Evolutionary conservation across 768 basidiomycete genomes (phyloP).

Genomic region (Albatrellus ellisii): DNA sequence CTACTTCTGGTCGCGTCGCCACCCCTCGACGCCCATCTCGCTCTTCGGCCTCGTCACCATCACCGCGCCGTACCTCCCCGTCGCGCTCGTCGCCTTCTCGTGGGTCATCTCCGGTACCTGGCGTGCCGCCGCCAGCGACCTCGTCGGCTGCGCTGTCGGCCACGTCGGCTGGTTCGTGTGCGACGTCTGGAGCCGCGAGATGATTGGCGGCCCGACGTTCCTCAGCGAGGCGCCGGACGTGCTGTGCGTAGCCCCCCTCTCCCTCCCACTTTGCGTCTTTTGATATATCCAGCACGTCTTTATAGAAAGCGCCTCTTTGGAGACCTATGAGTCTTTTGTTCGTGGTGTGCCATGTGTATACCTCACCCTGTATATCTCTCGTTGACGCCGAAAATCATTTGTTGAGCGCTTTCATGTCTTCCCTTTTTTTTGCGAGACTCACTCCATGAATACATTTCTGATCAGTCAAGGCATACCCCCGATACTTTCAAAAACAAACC

Average conservation of each 20-base stretch:
- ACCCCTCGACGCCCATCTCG: constrained; percentile 91
- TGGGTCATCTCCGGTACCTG: constrained; percentile 76
- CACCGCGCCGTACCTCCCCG: constrained; percentile 87
- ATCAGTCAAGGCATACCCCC: too few relatives aligned
- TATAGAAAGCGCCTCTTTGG: constrained; percentile 56
- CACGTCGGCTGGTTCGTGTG: constrained; percentile 77
- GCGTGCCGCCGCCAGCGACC: constrained; percentile 71
- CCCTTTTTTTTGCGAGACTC: background rate
- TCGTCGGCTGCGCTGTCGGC: constrained; percentile 79
- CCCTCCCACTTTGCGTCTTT: background rate
- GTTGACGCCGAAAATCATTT: background rate
- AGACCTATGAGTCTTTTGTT: constrained; percentile 27
- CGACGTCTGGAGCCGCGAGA: constrained; percentile 82
- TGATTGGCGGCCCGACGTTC: constrained; percentile 60
- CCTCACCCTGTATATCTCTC: too few relatives aligned
- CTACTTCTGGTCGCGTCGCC: constrained; percentile 92
- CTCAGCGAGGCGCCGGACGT: constrained; percentile 60
- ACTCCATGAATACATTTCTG: too few relatives aligned
- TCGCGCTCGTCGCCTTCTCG: constrained; percentile 81
- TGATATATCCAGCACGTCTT: background rate
- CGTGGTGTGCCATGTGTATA: background rate
- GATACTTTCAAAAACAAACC: too few relatives aligned
- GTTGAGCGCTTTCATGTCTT: background rate
- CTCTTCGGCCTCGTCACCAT: constrained; percentile 93
- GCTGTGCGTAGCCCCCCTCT: constrained; percentile 37